phyloP scores from a whole-genome alignment of 176 grass and related monocot genomes.

The Phragmites australis region DNA sequence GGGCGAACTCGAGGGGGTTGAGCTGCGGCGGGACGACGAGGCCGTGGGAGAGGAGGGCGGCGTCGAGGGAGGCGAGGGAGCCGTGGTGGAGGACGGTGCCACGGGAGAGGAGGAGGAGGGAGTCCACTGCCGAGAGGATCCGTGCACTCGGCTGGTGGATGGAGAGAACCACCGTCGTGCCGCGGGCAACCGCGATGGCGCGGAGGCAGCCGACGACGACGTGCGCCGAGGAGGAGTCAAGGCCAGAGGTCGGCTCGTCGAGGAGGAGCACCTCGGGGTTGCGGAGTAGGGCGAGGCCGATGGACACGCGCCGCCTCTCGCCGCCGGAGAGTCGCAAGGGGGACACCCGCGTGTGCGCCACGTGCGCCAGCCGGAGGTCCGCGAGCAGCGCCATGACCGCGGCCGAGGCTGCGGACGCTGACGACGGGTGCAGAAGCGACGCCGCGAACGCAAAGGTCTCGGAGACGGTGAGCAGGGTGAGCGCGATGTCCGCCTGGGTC shows the following conservation, averaged over 20 bases:
- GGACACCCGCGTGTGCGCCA: slow-evolving; percentile 64
- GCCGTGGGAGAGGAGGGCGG: slow-evolving; percentile 57
- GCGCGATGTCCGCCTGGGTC: slow-evolving; percentile 67
- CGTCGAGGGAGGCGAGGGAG: slow-evolving; percentile 69
- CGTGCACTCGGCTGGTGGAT: slow-evolving; percentile 94
- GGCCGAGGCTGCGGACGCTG: neutral
- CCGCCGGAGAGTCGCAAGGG: slow-evolving; percentile 68
- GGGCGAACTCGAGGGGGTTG: slow-evolving; percentile 89
- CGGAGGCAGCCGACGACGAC: slow-evolving; percentile 73
- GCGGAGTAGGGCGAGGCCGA: slow-evolving; percentile 74
- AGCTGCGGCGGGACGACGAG: slow-evolving; percentile 70
- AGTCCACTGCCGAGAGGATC: slow-evolving; percentile 80
- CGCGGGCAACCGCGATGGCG: slow-evolving; percentile 49
- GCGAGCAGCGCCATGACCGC: slow-evolving; percentile 51
- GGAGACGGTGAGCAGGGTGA: slow-evolving; percentile 77
- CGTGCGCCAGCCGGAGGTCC: slow-evolving; percentile 68
- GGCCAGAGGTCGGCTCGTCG: slow-evolving; percentile 87
- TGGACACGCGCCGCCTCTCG: slow-evolving; percentile 85
- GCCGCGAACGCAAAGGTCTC: slow-evolving; percentile 91
- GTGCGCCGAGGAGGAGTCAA: slow-evolving; percentile 84
- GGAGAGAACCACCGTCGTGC: slow-evolving; percentile 74
- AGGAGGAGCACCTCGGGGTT: slow-evolving; percentile 76
- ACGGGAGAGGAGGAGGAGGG: slow-evolving; percentile 83
- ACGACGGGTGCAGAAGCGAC: slow-evolving; percentile 48
- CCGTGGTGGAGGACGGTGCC: slow-evolving; percentile 85